These are phyloP conservation scores for Coriolopsis trogii DNA, from an alignment of 1,284 basidiomycete species.

Conservation along the genomic window DNA sequence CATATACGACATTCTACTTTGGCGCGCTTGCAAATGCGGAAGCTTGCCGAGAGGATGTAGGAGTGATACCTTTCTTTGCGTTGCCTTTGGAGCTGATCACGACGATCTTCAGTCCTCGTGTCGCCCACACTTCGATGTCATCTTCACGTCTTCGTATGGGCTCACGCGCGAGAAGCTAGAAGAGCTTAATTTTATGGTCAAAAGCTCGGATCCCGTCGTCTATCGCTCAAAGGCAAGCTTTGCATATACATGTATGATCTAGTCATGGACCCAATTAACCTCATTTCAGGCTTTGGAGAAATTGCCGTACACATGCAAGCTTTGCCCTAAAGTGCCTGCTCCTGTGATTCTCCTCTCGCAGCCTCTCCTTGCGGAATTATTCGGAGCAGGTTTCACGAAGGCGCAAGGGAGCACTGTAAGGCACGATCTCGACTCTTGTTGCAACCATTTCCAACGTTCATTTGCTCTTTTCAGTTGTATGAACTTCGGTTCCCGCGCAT, in stretches of 20 bases:
- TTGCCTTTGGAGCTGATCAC: background rate
- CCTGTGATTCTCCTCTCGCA: slow-evolving; percentile 62
- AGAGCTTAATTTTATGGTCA: slow-evolving; percentile 67
- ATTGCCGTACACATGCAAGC: slow-evolving; percentile 56
- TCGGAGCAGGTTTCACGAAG: slow-evolving; percentile 83
- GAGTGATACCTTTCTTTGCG: slow-evolving; percentile 16
- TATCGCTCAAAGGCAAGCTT: slow-evolving; percentile 18
- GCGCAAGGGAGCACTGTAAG: slow-evolving; percentile 56
- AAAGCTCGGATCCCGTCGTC: slow-evolving; percentile 46
- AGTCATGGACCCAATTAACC: background rate
- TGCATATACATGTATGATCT: background rate
- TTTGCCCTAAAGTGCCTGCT: slow-evolving; percentile 48
- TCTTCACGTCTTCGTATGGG: slow-evolving; percentile 79
- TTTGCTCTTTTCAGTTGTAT: slow-evolving; percentile 65
- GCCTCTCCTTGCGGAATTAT: slow-evolving; percentile 74
- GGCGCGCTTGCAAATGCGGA: slow-evolving; percentile 56
- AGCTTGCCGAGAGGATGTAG: slow-evolving; percentile 40
- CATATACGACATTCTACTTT: slow-evolving; percentile 81
- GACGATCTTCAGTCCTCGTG: slow-evolving; percentile 34
- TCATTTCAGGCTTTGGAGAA: slow-evolving; percentile 9
- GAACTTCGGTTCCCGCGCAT: slow-evolving; percentile 84
- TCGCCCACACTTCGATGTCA: slow-evolving; percentile 67
- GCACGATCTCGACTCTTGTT: too few species aligned
- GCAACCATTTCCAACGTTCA: too few species aligned
- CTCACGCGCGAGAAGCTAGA: slow-evolving; percentile 67